Base-by-base conservation (phyloP, 2,329 filamentous ascomycete genomes). In the Fusarium verrucosum region DNA sequence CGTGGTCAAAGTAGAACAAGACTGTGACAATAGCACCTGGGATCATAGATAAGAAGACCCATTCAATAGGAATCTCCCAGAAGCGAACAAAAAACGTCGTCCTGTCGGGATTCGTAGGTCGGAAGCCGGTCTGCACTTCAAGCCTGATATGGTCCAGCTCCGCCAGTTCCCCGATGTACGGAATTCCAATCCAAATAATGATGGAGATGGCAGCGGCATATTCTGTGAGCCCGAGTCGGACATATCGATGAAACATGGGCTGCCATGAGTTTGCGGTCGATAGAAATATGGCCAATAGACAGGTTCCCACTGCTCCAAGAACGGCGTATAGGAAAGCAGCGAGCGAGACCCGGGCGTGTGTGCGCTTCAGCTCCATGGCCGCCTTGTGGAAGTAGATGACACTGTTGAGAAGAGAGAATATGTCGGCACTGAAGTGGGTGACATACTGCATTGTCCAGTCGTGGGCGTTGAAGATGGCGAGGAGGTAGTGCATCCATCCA, bases 381-480 rank as follows among this genome's bases (percentile, higher is more conserved):
- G 87, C 86, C 74, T 89, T 89, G 74, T 89, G 84, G 69, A 90
- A 88, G 74, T 89, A 90, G 65, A 89, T 89, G 56, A 89, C 83
- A 66, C 85, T 87, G 74, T 89, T 89, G 25, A 89, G 77, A 10
- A 90, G 79, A 4, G 86, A 87, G 72, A 89, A 89, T 51, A 89
- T 87, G 71, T 89, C 87, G 38, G 85, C 87, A 58, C 82, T 87
- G 73, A 89, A 89, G 19, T 83, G 86, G 3, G 87, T 90, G 44
- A 90, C 87, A 73, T 89, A 89, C 67, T 85, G 81, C 87, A 89
- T 90, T 0, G 87, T 89, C 85, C 86, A 89, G 73, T 89, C 87
- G 70, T 89, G 87, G 5, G 87, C 87, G 73, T 89, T 89, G 74
- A 89, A 84, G 46, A 89, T 83, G 51, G 87, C 87, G 13, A 90